Evolutionary conservation across 1,139 yeast genomes (phyloP).

Genomic region (Zygosaccharomyces sapae): DNA sequence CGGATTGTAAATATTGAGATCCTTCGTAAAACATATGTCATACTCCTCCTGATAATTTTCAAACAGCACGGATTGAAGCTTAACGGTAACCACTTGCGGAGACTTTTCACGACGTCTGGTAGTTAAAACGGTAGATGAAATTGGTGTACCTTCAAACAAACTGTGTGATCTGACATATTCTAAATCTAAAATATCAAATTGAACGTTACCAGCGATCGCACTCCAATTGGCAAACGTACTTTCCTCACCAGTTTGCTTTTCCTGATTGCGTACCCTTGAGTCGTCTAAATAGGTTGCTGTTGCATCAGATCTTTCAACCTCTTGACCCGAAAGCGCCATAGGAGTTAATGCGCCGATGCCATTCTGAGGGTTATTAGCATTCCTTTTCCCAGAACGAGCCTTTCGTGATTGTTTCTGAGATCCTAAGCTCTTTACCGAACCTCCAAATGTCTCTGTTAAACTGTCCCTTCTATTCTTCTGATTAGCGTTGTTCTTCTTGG

Average conservation of each 20-base stretch:
- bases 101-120: slow-evolving; percentile 18
- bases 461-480: background rate
- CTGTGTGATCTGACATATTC: slow-evolving; percentile 11
- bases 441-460: background rate
- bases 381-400: background rate
- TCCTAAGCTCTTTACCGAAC: background rate
- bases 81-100: slow-evolving; percentile 16
- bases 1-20: slow-evolving; percentile 49
- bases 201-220: slow-evolving; percentile 5
- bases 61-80: slow-evolving; percentile 31
- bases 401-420: background rate
- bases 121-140: slow-evolving; percentile 19
- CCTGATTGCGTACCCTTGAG: slow-evolving; percentile 1
- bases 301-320: background rate
- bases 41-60: slow-evolving; percentile 34
- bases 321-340: background rate
- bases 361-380: background rate
- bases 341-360: background rate
- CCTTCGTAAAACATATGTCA: slow-evolving; percentile 24
- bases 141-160: slow-evolving; percentile 11
- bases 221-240: slow-evolving; percentile 9
- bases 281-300: background rate
- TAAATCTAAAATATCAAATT: slow-evolving; percentile 23
- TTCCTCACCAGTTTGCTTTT: slow-evolving; percentile 2
- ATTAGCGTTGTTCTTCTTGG: background rate